A percentile compares a stretch with the other conserved stretches of the same genome.
Conservation (phyloP, 805 yeast genomes). For the Candida nanaspora region DNA sequence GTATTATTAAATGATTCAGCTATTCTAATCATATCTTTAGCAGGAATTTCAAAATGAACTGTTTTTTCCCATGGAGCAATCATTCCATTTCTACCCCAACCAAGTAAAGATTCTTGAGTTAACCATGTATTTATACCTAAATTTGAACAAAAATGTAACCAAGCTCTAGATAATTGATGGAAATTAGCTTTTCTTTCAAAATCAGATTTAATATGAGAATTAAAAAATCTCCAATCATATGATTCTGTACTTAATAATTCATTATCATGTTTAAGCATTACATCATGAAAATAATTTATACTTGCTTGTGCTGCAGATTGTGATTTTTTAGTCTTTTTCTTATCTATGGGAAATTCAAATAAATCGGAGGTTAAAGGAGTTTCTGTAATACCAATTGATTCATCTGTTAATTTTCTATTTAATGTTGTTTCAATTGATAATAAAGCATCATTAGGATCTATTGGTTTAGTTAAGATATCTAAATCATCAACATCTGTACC, state of each 20-base stretch:
- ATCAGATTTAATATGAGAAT: conserved; percentile 28
- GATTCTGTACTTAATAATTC: conserved; percentile 27
- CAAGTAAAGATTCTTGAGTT: conserved; percentile 40
- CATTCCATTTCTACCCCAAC: conserved; percentile 45
- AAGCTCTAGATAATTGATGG: conserved; percentile 37
- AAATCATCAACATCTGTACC: conserved; percentile 9
- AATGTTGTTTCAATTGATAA: conserved; percentile 13
- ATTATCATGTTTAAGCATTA: conserved; percentile 21
- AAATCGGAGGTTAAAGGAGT: conserved; percentile 13
- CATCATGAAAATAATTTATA: conserved; percentile 26
- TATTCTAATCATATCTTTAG: conserved; percentile 36
- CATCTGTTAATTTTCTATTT: neutral
- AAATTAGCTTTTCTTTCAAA: conserved; percentile 36
- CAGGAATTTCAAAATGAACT: conserved; percentile 44
- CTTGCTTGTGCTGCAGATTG: conserved; percentile 23
- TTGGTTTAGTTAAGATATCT: conserved; percentile 22
- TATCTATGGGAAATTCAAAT: conserved; percentile 22
- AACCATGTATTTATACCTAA: conserved; percentile 39
- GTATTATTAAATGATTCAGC: conserved; percentile 42
- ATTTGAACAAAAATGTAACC: conserved; percentile 36
- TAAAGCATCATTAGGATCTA: conserved; percentile 19
- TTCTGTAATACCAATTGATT: conserved; percentile 8
- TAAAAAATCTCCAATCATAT: conserved; percentile 67
- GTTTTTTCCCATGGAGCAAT: conserved; percentile 48
- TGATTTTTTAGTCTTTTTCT: conserved; percentile 22